Conservation (phyloP, 176 grass and related monocot species). For the Avena insularis region DNA sequence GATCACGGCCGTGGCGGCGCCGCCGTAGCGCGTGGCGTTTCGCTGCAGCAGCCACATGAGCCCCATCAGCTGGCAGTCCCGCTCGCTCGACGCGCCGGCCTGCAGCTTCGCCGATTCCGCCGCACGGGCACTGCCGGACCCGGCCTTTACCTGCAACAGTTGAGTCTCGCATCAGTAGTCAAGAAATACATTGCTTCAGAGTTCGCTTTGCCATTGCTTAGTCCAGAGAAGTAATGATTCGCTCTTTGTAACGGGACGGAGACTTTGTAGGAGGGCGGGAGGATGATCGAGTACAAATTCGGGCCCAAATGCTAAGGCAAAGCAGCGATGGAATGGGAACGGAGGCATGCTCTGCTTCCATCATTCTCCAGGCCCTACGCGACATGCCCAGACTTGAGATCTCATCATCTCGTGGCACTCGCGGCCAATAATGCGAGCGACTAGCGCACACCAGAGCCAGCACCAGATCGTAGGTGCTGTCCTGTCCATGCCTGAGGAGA, state of each 20-base stretch:
- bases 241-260: not conserved
- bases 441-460: not conserved
- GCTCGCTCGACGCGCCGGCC: slow-evolving; percentile 32
- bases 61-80: slow-evolving; percentile 92
- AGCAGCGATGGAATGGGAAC: slow-evolving; percentile 8
- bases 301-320: slow-evolving; percentile 31
- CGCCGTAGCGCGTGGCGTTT: slow-evolving; percentile 80
- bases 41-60: slow-evolving; percentile 84
- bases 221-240: slow-evolving; percentile 23
- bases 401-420: slow-evolving; percentile 45
- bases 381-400: slow-evolving; percentile 41
- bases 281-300: not conserved
- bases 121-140: not conserved
- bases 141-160: slow-evolving; percentile 51
- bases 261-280: not conserved
- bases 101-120: slow-evolving; percentile 28
- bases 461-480: slow-evolving; percentile 25
- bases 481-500: slow-evolving; percentile 5
- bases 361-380: slow-evolving; percentile 56
- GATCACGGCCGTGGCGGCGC: slow-evolving; percentile 64
- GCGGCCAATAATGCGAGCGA: slow-evolving; percentile 47
- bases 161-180: not conserved
- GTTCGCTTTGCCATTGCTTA: not conserved
- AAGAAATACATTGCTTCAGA: not conserved
- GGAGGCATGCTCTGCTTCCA: slow-evolving; percentile 42